phyloP scores from a whole-genome alignment of 306 rosid species.

The Biancaea sappan region DNA sequence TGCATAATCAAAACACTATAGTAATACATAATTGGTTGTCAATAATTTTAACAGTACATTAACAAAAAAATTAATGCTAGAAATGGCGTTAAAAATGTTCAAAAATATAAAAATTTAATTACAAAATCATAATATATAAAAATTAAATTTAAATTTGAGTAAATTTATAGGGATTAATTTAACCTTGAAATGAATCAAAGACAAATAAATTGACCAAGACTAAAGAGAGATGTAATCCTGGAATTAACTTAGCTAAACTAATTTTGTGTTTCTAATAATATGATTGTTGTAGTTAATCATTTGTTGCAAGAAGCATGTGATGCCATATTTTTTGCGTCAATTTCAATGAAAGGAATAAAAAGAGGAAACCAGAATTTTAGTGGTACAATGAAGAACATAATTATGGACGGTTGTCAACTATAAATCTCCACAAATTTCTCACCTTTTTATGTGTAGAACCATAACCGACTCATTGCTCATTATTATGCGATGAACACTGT shows the following conservation, averaged over 20 bases:
- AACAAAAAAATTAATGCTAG: no score
- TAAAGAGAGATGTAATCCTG: background rate
- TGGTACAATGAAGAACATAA: constrained; percentile 2
- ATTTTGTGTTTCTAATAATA: background rate
- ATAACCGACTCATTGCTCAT: constrained; percentile 45
- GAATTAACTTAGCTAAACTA: background rate
- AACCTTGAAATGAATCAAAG: no score
- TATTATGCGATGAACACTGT: constrained; percentile 36
- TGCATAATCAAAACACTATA: no score
- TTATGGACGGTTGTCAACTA: constrained; percentile 12
- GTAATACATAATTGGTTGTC: no score
- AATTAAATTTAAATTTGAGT: no score
- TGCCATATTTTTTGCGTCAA: background rate
- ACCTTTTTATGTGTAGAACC: constrained; percentile 35
- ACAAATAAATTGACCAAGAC: no score
- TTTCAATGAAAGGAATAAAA: background rate
- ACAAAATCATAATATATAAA: no score
- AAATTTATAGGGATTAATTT: no score
- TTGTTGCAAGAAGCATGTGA: background rate
- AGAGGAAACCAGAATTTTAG: background rate
- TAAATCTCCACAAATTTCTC: constrained; percentile 40
- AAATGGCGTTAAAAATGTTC: no score
- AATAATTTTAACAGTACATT: no score
- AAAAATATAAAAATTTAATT: no score
- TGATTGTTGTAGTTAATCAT: background rate